Percentiles rank a stretch among this genome's conserved stretches.
phyloP scores from a whole-genome alignment of 1,139 yeast genomes.

The Yamadazyma friedrichii region DNA sequence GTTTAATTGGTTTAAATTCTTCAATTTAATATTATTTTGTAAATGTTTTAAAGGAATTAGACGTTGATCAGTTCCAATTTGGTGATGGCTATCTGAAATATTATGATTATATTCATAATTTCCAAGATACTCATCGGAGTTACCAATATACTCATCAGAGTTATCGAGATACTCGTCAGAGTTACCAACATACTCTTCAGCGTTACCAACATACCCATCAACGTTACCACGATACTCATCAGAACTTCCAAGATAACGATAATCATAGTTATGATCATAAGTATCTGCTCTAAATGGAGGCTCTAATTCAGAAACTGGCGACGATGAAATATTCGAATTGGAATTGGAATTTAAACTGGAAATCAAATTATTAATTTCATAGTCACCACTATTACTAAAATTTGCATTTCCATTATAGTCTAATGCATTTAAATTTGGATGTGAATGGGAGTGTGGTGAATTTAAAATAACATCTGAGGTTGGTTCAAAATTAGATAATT shows the following conservation, averaged over 20 bases:
- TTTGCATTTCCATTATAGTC: neutral
- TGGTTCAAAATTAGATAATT: too few species aligned
- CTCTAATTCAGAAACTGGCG: too few species aligned
- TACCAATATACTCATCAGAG: neutral
- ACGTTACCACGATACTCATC: too few species aligned
- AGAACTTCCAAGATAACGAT: too few species aligned
- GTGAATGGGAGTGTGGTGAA: neutral
- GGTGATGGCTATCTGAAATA: neutral
- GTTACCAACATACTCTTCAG: neutral
- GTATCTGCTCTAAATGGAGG: too few species aligned
- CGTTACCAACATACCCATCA: neutral
- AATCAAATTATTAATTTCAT: slow-evolving; percentile 1
- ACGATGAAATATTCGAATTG: too few species aligned
- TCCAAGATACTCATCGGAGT: too few species aligned
- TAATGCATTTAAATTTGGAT: neutral
- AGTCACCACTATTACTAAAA: neutral
- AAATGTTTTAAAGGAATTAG: neutral
- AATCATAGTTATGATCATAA: too few species aligned
- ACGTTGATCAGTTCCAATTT: neutral
- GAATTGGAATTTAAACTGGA: neutral
- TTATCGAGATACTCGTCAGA: neutral
- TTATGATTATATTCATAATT: neutral
- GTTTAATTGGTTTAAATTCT: neutral
- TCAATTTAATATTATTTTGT: neutral
- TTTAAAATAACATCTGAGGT: too few species aligned